A percentile compares a stretch with the other conserved stretches of the same genome.
Evolutionary conservation across 140 eudicot species (phyloP).

Genomic region (Flaveria floridana): DNA sequence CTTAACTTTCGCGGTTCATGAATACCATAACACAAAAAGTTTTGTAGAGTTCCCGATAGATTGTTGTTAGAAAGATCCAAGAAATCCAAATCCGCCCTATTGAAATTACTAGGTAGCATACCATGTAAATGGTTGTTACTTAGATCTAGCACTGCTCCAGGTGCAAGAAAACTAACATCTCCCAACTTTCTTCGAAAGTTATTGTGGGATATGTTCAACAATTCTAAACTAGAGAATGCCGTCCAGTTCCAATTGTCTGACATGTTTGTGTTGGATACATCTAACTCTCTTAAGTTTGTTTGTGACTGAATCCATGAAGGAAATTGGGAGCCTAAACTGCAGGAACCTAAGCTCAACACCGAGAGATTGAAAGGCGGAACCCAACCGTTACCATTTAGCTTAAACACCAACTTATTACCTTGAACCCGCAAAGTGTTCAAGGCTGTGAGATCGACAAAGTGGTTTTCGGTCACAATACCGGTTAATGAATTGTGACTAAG

Average conservation of each 20-base stretch:
- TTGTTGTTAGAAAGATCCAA: conserved; percentile 32
- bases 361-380: conserved; percentile 31
- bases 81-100: not conserved
- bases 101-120: conserved; percentile 5
- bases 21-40: conserved; percentile 26
- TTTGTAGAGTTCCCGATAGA: conserved; percentile 25
- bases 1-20: conserved; percentile 6
- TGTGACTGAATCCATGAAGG: conserved; percentile 33
- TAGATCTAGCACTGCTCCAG: conserved; percentile 26
- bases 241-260: conserved; percentile 31
- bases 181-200: conserved; percentile 26
- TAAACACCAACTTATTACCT: conserved; percentile 26
- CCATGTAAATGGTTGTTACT: conserved; percentile 27
- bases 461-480: conserved; percentile 29
- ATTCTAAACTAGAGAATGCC: conserved; percentile 7
- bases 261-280: conserved; percentile 29
- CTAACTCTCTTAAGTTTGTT: conserved; percentile 4
- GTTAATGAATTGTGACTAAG: conserved; percentile 22
- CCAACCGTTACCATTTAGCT: conserved; percentile 23
- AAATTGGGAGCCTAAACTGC: conserved; percentile 31
- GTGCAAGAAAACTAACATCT: conserved; percentile 25
- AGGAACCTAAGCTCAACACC: conserved; percentile 26
- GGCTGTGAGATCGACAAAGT: conserved; percentile 24
- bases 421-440: conserved; percentile 25
- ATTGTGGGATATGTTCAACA: conserved; percentile 30